Base-by-base conservation (phyloP, 1,284 basidiomycete species). In the Ceratobasidium theobromae region DNA sequence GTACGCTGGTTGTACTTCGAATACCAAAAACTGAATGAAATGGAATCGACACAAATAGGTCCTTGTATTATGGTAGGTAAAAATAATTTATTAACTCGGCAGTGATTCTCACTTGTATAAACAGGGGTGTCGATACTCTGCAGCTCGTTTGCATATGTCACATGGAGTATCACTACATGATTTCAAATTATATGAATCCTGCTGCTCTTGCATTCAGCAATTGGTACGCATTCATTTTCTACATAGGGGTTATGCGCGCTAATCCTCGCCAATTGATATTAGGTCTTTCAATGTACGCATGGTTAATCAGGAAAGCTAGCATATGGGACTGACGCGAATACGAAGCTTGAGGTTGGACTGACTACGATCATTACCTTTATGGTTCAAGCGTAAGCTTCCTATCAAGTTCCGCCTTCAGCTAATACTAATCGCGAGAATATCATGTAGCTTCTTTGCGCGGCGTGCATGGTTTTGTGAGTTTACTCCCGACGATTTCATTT, bases 401-500 rank as follows among this genome's bases (percentile, higher is more conserved):
- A 9, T 30, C 30, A 28, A 30, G 14, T 23, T 9, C n/a, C 43
- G 23, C 14, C 16, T 66, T 48, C 35, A 38, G 21, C 21, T 66
- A 67, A 60, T 68, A 8, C 32, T 23, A 11, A 25, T 45, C 30
- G 46, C 14, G 67, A n/a, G 67, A 30, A 51, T 27, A 35, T 41
- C 23, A 35, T 23, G 32, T 38, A 75, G 74, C 18, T 76, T 75
- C 69, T 76, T 75, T 68, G 74, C 74, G 40, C 71, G 72, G 9
- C 72, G 75, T 30, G 73, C 75, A 16, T 75, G 73, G 73, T 71
- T 71, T 69, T 72, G 74, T 75, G 60, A 35, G 70, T 54, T 28
- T 43, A 18, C 16, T 14, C 46, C 6, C 16, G 35, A 38, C 35
- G 35, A 16, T 21, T 18, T 62, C 12, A 27, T 9, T 9, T 18